phyloP scores from a whole-genome alignment of 352 stramenopile genomes.

The Pythium dissotocum region DNA sequence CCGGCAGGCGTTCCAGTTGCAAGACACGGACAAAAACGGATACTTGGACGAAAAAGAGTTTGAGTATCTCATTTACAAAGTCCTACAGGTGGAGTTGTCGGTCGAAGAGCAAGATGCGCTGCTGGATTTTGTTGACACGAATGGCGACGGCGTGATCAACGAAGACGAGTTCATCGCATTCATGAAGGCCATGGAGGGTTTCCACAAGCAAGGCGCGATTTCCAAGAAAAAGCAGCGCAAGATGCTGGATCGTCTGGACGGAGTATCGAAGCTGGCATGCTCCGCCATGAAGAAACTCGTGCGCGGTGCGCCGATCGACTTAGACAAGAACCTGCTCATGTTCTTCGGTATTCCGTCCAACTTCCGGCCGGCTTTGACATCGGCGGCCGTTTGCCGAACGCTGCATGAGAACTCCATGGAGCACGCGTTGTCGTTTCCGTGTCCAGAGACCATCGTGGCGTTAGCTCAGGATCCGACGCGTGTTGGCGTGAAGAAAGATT shows the following conservation, averaged over 20 bases:
- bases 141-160: constrained; percentile 61
- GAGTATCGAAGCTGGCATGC: constrained; percentile 46
- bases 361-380: constrained; percentile 69
- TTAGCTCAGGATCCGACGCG: constrained; percentile 42
- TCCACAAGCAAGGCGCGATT: constrained; percentile 40
- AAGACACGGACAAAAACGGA: constrained; percentile 69
- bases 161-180: constrained; percentile 76
- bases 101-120: constrained; percentile 73
- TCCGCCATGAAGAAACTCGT: constrained; percentile 82
- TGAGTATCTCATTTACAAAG: constrained; percentile 72
- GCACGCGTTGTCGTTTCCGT: constrained; percentile 70
- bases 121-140: constrained; percentile 67
- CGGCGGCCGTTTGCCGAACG: constrained; percentile 41
- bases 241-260: constrained; percentile 46
- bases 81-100: constrained; percentile 71
- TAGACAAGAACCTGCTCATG: constrained; percentile 69
- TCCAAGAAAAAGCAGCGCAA: constrained; percentile 33
- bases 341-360: constrained; percentile 82
- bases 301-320: constrained; percentile 59
- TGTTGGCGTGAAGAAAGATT: constrained; percentile 32
- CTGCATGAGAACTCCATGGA: constrained; percentile 66
- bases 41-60: constrained; percentile 74
- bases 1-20: constrained; percentile 64
- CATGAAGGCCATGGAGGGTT: constrained; percentile 65
- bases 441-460: constrained; percentile 58